These are phyloP conservation scores for Citrus maxima DNA, from an alignment of 345 rosid genomes.

Conservation along the genomic window DNA sequence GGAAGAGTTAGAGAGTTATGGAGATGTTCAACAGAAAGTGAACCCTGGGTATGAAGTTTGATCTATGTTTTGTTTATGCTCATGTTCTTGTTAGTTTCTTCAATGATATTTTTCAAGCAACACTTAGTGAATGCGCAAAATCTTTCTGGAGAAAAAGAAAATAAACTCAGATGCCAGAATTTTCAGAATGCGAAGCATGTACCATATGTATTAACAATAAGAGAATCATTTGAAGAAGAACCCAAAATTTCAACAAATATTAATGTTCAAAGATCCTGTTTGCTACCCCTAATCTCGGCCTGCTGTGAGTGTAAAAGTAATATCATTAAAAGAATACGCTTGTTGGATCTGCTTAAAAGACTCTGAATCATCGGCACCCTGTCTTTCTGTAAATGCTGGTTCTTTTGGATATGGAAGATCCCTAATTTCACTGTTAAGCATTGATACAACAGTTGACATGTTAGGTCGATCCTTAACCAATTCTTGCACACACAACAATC, in stretches of 20 bases:
- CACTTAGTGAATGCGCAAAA: no score
- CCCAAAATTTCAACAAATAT: no score
- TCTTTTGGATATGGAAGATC: background rate
- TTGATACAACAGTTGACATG: background rate
- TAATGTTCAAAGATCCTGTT: background rate
- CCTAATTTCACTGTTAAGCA: background rate
- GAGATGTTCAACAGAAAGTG: slow-evolving; percentile 82
- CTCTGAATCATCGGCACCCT: background rate
- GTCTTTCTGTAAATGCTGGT: slow-evolving; percentile 1
- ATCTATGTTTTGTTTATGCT: background rate
- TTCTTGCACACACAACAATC: slow-evolving; percentile 32
- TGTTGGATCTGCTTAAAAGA: background rate
- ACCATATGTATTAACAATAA: no score
- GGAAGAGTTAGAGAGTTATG: slow-evolving; percentile 75
- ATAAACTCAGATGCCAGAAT: no score
- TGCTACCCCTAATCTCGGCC: slow-evolving; percentile 4
- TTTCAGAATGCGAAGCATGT: no score
- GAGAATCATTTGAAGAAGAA: no score
- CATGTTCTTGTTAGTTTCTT: background rate
- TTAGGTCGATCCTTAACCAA: slow-evolving; percentile 21
- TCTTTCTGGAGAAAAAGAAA: no score
- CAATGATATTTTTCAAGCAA: no score
- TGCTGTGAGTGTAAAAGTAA: slow-evolving; percentile 11
- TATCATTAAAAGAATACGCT: slow-evolving; percentile 11
- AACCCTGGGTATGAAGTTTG: slow-evolving; percentile 97